Evolutionary conservation across 805 yeast genomes (phyloP), one percentile per base, ranked within the genome.

Genomic region (Cyberlindnera euphorbiae): DNA sequence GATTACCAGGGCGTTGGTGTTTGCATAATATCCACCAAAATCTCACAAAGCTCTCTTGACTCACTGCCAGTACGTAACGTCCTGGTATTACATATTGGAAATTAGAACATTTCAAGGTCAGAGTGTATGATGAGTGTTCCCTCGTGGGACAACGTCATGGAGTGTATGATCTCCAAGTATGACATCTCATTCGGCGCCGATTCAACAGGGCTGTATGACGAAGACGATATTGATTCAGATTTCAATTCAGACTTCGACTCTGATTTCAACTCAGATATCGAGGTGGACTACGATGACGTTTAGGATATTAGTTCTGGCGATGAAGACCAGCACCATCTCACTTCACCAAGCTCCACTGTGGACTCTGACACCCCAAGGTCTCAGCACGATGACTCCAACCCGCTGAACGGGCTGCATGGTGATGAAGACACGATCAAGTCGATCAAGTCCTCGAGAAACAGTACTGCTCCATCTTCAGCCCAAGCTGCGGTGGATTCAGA

Each of bases 111-210:
- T 22, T 17, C 26, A 28, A 17, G 14, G 18, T 17, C 17, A 27
- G 16, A 17, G 22, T 21, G 33, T 13, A 26, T 45, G 1, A 4
- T 46, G 3, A 28, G 24, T 7, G 32, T 46, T 3, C 32, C 37
- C 5, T 30, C 44, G 2, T 54, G 53, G 53, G 58, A 54, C 29
- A 45, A 46, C 3, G 38, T 54, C 4, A 54, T 52, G 57, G 57
- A 52, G 31, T 24, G 30, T n/a, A n/a, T 54, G 16, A 36, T 51
- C 2, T 13, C 32, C 6, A 45, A 37, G n/a, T 39, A 42, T 6
- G 38, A 43, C 4, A 17, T 53, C 6, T 22, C 40, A 3, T 42
- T 52, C 24, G 41, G 32, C 8, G 5, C 7, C 11, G 28, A 13
- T 6, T 6, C 26, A 6, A 6, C 12, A 11, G 26, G 14, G 8